Base-by-base conservation (phyloP, 345 rosid genomes). In the Acer campestre region DNA sequence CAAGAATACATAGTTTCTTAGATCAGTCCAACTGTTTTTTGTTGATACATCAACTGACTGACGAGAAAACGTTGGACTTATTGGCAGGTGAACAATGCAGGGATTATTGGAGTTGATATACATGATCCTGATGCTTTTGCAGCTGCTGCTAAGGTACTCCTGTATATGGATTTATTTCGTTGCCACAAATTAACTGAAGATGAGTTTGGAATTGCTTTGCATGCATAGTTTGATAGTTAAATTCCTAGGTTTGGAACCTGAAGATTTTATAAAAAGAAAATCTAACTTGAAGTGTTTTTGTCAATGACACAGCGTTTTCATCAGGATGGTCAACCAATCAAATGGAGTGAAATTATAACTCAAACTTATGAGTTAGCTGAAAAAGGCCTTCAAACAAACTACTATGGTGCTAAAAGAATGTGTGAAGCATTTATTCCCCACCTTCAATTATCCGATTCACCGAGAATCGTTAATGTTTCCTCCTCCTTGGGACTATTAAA, bases 11-110 rank as follows among this genome's bases (percentile, higher is more conserved):
- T 10, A 17, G 20, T 5, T 23, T 8, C 12, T 12, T 16, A 0
- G 23, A 10, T 29, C 17, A 20, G 1, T 29, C 22, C 22, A 8
- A 62, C 40, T 44, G 7, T 6, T 35, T 35, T 35, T 35, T 35
- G 38, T 35, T 35, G 38, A 35, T 13, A 11, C 55, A 31, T 35
- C 35, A 40, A 6, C 27, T 66, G 66, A 56, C 22, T n/a, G 38
- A n/a, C 18, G 11, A 23, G 49, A 29, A 35, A 23, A 71, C 13
- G 14, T 71, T 82, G 51, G 3, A n/a, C 11, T 22, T 65, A n/a
- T 46, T 6, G 25, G 66, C 78, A 86, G 91, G 87, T 86, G 53
- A 90, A 90, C 72, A 88, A 88, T 63, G 90, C 91, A 3, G 91
- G 85, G 25, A 76, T 90, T 77, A 22, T 6, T 58, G 91, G 89